Percentiles rank a stretch among this genome's conserved stretches.
Conservation (phyloP, 2,329 filamentous ascomycete genomes). For the Huntiella moniliformis region DNA sequence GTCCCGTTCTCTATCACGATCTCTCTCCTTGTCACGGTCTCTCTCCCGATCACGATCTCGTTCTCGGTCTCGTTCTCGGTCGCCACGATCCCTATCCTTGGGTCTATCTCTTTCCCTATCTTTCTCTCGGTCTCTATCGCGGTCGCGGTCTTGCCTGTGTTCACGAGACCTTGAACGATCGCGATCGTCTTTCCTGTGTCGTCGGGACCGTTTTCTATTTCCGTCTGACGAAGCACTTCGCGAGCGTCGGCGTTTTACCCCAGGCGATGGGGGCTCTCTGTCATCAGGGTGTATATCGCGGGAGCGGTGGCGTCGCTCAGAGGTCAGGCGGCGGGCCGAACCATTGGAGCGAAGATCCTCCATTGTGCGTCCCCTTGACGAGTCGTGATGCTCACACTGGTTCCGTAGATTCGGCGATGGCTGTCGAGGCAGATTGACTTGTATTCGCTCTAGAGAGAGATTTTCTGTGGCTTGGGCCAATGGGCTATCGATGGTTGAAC, state of each 20-base stretch:
- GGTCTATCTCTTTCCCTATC: slow-evolving; percentile 1
- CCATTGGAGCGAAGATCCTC: not conserved
- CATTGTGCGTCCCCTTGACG: slow-evolving; percentile 1
- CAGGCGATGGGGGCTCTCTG: slow-evolving; percentile 7
- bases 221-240: slow-evolving; percentile 8
- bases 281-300: not conserved
- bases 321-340: not conserved
- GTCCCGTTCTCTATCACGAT: slow-evolving; percentile 1
- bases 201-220: slow-evolving; percentile 3
- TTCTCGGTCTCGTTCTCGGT: not conserved
- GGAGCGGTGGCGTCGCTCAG: not conserved
- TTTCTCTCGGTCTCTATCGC: slow-evolving; percentile 4
- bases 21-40: slow-evolving; percentile 1
- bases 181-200: not conserved
- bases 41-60: slow-evolving; percentile 3
- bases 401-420: not conserved
- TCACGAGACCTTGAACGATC: not conserved
- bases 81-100: not conserved
- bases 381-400: not conserved
- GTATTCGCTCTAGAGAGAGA: not conserved
- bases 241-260: slow-evolving; percentile 9
- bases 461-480: not conserved
- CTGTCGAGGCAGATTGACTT: not conserved
- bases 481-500: not conserved
- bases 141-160: not conserved